These are phyloP conservation scores for Monilinia polystroma DNA, from an alignment of 2,329 filamentous ascomycete species.

Conservation along the genomic window DNA sequence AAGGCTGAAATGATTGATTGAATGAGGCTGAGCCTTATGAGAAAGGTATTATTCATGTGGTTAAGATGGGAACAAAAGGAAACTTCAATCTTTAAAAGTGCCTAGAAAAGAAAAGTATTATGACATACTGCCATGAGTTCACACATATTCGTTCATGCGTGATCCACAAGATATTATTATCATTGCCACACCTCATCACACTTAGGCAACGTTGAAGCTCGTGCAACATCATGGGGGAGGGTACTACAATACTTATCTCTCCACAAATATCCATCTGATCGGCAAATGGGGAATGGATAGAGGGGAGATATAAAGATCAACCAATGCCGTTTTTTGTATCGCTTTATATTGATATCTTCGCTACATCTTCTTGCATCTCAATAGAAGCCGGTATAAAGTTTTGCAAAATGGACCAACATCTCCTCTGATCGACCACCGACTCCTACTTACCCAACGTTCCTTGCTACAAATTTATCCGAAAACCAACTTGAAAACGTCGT, in stretches of 20 bases:
- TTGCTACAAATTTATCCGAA: conserved; percentile 48
- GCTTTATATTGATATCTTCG: conserved; percentile 25
- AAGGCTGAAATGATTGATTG: conserved; percentile 10
- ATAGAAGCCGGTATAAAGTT: conserved; percentile 34
- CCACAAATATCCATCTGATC: conserved; percentile 9
- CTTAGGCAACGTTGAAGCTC: neutral
- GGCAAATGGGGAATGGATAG: neutral
- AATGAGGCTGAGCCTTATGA: conserved; percentile 11
- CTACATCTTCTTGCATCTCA: conserved; percentile 25
- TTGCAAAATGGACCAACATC: conserved; percentile 27
- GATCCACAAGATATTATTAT: neutral
- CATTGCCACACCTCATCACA: neutral
- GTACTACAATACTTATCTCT: neutral
- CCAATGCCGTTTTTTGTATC: conserved; percentile 10
- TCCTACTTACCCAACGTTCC: conserved; percentile 31
- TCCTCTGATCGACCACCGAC: conserved; percentile 18
- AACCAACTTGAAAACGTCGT: conserved; percentile 92
- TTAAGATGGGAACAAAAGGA: neutral
- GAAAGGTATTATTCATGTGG: neutral
- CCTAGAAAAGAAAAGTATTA: conserved; percentile 9
- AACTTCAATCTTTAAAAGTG: neutral
- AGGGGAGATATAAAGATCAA: conserved; percentile 15
- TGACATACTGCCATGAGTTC: neutral
- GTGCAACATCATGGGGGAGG: conserved; percentile 1
- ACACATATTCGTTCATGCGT: neutral